Percentiles rank a stretch among this genome's conserved stretches.
Evolutionary conservation across 1,284 basidiomycete genomes (phyloP).

Genomic region (Rhizoctonia solani): DNA sequence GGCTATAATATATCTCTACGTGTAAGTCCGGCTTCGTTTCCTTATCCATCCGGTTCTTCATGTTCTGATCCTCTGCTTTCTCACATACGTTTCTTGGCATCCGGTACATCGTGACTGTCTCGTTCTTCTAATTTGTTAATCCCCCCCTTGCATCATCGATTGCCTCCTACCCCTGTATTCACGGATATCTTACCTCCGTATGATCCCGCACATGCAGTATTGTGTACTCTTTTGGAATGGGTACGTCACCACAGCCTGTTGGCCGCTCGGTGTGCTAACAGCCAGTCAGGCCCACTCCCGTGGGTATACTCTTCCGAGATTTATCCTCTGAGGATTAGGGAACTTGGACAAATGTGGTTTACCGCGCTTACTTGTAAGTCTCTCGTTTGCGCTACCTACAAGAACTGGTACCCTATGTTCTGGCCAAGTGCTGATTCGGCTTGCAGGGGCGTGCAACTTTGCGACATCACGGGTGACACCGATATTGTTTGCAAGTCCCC

Average conservation of each 20-base stretch:
- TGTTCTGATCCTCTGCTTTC: too few species aligned
- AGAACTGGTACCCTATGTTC: too few species aligned
- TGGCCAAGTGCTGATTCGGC: neutral
- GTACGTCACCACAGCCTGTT: neutral
- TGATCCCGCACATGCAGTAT: too few species aligned
- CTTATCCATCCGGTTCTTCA: neutral
- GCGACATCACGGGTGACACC: slow-evolving; percentile 37
- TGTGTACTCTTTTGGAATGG: slow-evolving; percentile 36
- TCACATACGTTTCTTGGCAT: too few species aligned
- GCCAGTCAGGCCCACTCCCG: slow-evolving; percentile 30
- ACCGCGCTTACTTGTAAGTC: slow-evolving; percentile 33
- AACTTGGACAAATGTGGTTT: slow-evolving; percentile 37
- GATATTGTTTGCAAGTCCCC: slow-evolving; percentile 34
- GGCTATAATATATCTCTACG: slow-evolving; percentile 36
- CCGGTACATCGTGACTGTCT: too few species aligned
- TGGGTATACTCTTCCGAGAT: slow-evolving; percentile 38
- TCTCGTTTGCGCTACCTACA: too few species aligned
- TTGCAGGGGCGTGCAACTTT: slow-evolving; percentile 34
- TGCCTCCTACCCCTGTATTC: too few species aligned
- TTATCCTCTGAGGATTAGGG: slow-evolving; percentile 33
- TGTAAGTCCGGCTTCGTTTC: slow-evolving; percentile 7
- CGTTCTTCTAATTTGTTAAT: too few species aligned
- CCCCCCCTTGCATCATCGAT: too few species aligned
- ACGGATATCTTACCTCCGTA: too few species aligned
- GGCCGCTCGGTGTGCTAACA: neutral